Base-by-base conservation (phyloP, 768 basidiomycete genomes). In the Serendipita indica region DNA sequence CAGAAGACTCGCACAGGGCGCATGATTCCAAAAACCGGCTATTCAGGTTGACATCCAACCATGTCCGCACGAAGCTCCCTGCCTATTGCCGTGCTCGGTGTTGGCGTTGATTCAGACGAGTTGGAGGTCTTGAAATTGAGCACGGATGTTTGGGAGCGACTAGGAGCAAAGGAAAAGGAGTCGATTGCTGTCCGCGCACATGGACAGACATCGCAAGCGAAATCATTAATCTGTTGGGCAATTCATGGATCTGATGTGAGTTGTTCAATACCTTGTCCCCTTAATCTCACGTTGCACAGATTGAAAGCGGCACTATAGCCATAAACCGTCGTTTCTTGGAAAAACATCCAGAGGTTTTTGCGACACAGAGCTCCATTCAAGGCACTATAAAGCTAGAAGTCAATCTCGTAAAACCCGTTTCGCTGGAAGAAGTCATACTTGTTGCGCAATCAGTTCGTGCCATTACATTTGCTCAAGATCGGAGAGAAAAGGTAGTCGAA, bases 371-470 rank as follows among this genome's bases (percentile, higher is more conserved):
- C 27, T 43, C 41, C 18, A 25, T n/a, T 18, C 7, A n/a, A 25
- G 41, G 27, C 7, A 43, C 18, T n/a, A 5, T 43, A n/a, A n/a
- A 43, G 41, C 27, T n/a, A 18, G 18, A 7, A 43, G 27, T 43
- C n/a, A 43, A 25, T 25, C 12, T 18, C 10, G 25, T 54, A 22
- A 54, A 18, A 4, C 49, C 49, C 4, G 32, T 54, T 33, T 10
- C 49, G n/a, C 49, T 54, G 10, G 49, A 30, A 28, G 49, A 54
- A 27, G 49, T 54, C 22, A 54, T 54, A 4, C 49, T 54, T 10
- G 22, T 30, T 10, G 25, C 49, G n/a, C 22, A 30, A n/a, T 54
- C 49, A 16, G 25, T n/a, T 25, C 32, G 22, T 33, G 49, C 49
- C 22, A 22, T 25, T 18, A 33, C 30, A 16, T 10, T 54, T n/a